phyloP scores from a whole-genome alignment of 345 rosid genomes.

The Populus davidiana region DNA sequence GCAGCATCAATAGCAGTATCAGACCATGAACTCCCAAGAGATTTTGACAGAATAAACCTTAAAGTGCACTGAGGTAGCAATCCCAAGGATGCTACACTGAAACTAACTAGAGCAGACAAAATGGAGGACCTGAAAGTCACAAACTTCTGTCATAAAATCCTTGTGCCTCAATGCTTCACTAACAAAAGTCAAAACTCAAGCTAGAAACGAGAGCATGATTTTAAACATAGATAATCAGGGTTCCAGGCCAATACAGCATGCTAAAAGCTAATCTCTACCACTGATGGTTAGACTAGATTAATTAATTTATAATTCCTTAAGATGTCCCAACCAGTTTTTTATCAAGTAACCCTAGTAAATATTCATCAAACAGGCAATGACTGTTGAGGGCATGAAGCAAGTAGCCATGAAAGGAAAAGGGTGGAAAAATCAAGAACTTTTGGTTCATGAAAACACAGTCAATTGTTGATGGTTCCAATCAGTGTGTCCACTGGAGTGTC shows the following conservation, averaged over 20 bases:
- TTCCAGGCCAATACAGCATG: background rate
- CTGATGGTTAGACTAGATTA: background rate
- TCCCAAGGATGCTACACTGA: constrained; percentile 46
- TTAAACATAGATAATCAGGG: background rate
- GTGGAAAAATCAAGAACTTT: background rate
- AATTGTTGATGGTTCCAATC: too few relatives aligned
- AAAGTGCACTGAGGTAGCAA: constrained; percentile 50
- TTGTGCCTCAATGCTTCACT: background rate
- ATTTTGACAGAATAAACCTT: constrained; percentile 41
- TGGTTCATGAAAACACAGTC: too few relatives aligned
- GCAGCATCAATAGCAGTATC: constrained; percentile 56
- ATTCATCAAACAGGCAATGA: background rate
- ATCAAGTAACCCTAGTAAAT: background rate
- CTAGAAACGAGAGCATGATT: background rate
- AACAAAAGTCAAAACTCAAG: background rate
- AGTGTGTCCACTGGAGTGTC: too few relatives aligned
- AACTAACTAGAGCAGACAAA: constrained; percentile 47
- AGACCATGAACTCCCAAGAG: constrained; percentile 70
- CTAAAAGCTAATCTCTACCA: background rate
- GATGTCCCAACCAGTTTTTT: background rate
- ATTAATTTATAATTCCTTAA: background rate
- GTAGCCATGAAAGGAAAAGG: too few relatives aligned
- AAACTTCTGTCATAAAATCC: constrained; percentile 11
- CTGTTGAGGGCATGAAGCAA: background rate
- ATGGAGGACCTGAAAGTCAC: constrained; percentile 60